Evolutionary conservation across 768 basidiomycete genomes (phyloP).

Genomic region (Xerocomellus dryophilus): DNA sequence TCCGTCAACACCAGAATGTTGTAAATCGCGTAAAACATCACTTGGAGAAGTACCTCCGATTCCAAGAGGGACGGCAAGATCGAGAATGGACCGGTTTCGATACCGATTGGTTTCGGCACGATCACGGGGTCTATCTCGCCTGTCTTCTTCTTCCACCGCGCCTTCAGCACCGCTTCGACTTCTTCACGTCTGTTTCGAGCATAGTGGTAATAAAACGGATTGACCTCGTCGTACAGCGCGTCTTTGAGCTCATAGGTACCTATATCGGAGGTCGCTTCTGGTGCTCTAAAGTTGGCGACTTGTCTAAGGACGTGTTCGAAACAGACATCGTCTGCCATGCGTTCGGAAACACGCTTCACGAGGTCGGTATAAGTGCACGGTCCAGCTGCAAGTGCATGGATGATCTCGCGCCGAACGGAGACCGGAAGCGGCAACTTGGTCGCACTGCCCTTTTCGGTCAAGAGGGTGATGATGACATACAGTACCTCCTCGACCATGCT

Average conservation of each 20-base stretch:
- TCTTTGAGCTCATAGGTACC: slow-evolving; percentile 90
- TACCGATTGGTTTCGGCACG: slow-evolving; percentile 66
- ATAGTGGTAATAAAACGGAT: slow-evolving; percentile 96
- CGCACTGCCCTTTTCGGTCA: slow-evolving; percentile 78
- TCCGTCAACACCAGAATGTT: slow-evolving; percentile 71
- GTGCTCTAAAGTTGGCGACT: slow-evolving; percentile 79
- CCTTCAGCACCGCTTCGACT: slow-evolving; percentile 73
- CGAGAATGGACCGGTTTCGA: slow-evolving; percentile 67
- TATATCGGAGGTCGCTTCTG: slow-evolving; percentile 71
- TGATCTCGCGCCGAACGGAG: slow-evolving; percentile 77
- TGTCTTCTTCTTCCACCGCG: slow-evolving; percentile 61
- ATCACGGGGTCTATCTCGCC: slow-evolving; percentile 67
- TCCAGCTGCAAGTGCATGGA: slow-evolving; percentile 87
- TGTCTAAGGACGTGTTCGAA: slow-evolving; percentile 77
- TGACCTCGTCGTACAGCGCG: slow-evolving; percentile 79
- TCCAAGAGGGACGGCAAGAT: slow-evolving; percentile 62
- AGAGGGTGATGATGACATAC: slow-evolving; percentile 80
- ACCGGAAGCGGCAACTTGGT: slow-evolving; percentile 59
- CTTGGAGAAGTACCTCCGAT: slow-evolving; percentile 68
- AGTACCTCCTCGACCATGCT: slow-evolving; percentile 92
- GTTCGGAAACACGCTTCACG: slow-evolving; percentile 85
- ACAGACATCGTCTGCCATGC: slow-evolving; percentile 76
- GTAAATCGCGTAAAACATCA: slow-evolving; percentile 79
- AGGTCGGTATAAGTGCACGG: slow-evolving; percentile 89
- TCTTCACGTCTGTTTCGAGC: slow-evolving; percentile 91